Base-by-base conservation (phyloP, 202 grass and related monocot species). In the Setaria italica region DNA sequence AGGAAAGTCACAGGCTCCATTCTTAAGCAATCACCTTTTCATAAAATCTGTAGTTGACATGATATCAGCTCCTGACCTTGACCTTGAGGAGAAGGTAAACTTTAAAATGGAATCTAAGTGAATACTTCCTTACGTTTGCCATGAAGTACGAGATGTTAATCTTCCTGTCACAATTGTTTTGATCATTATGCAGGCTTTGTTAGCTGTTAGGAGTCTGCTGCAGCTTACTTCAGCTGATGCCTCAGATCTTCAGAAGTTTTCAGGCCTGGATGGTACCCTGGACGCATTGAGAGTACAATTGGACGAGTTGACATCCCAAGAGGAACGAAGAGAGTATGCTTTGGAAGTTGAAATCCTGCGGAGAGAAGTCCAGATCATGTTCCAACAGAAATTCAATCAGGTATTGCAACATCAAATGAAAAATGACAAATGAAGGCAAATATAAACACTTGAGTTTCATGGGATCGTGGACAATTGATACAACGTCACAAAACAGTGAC, bases 1-100 rank as follows among this genome's bases (percentile, higher is more conserved):
- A 63, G 65, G 70, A 25, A 83, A 47, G 39, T 75, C 78, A 37
- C 64, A 70, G 25, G 76, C 90, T 32, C 65, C 73, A 51, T 51
- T 88, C 43, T 79, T 74, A 55, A 35, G 48, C 49, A 55, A 74
- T 32, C 15, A 80, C 46, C 11, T 80, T 82, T 90, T 93, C n/a
- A 50, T 93, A 70, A 86, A 88, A 80, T 87, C 91, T 62, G 72
- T 93, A 25, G 85, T 90, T 76, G 74, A 88, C 80, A 80, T 90
- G 48, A 83, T 79, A 79, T 82, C 79, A 77, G 76, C 32, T 1
- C 21, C 79, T 70, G 88, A 93, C 51, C 79, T 93, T 70, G 91
- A 93, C 76, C 89, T 93, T 71, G 88, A 93, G 84, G 91, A 93
- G 62, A 93, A 93, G 88, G 91, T 90, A 85, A 29, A 33, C 66